Evolutionary conservation across 2,329 filamentous ascomycete species (phyloP).

Genomic region (Neonectria sp.): DNA sequence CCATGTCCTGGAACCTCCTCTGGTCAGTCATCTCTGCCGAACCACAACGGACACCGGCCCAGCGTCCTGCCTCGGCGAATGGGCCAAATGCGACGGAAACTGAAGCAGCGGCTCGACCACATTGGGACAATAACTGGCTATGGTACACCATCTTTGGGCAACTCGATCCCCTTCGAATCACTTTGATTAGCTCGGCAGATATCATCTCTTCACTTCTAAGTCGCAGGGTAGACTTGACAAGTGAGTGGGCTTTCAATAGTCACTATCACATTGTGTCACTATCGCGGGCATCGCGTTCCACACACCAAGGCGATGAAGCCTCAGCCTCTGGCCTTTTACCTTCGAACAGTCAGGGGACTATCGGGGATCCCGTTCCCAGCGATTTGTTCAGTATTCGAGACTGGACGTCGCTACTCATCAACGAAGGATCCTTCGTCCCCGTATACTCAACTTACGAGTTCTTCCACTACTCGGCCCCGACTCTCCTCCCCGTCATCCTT

Average conservation of each 20-base stretch:
- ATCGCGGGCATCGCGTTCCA: constrained; percentile 46
- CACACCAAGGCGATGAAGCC: background rate
- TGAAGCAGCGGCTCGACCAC: constrained; percentile 31
- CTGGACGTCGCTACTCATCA: constrained; percentile 78
- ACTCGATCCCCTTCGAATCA: constrained; percentile 68
- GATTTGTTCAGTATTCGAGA: constrained; percentile 71
- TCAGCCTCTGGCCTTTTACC: constrained; percentile 18
- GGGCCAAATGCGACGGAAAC: constrained; percentile 33
- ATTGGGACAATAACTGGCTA: constrained; percentile 60
- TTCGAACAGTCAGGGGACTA: constrained; percentile 25
- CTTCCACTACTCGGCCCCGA: constrained; percentile 75
- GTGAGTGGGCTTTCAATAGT: constrained; percentile 76
- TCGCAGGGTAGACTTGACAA: constrained; percentile 68
- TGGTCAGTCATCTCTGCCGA: constrained; percentile 42
- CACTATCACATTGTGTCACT: constrained; percentile 73
- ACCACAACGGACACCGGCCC: constrained; percentile 6
- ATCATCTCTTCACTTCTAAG: constrained; percentile 74
- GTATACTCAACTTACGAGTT: constrained; percentile 82
- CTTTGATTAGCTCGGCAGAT: constrained; percentile 73
- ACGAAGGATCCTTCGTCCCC: constrained; percentile 82
- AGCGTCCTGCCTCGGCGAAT: constrained; percentile 5
- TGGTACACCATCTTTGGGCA: constrained; percentile 70
- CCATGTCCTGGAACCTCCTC: constrained; percentile 44
- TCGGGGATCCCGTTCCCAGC: constrained; percentile 45
- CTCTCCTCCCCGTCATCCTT: constrained; percentile 69